Base-by-base conservation (phyloP, 2,329 filamentous ascomycete species). In the Diplocarpon mali region DNA sequence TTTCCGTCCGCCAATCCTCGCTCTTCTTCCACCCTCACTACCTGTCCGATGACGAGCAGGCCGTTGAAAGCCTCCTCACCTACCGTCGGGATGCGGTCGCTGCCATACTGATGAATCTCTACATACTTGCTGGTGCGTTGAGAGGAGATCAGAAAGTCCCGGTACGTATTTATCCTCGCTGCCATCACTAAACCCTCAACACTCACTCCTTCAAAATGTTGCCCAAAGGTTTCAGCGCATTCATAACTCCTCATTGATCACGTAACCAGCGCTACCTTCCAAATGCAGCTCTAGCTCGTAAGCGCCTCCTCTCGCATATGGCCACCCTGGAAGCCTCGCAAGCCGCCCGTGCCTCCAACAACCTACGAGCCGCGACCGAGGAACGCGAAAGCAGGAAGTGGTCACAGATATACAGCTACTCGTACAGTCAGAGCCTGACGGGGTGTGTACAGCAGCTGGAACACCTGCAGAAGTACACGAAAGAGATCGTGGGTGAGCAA, bases 31-130 rank as follows among this genome's bases (percentile, higher is more conserved):
- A 75, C 45, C 70, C 73, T 1, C 67, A 67, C 29, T 71, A 70
- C 50, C 65, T 73, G 42, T 64, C 69, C 39, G 70, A 71, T 47
- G 68, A 71, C 49, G 64, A 69, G 9, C 62, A 68, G n/a, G 70
- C 69, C 10, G 67, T 68, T 1, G 66, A 68, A 45, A 65, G 66
- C 15, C 64, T 78, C 3, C 63, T 78, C 8, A 62, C 65, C 5
- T 70, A 69, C 47, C 66, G 75, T 10, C 65, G 75, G 35, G 75
- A 78, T 54, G 71, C 75, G 9, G 73, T 78, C 2, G 75, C 75
- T 4, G 65, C 71, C 2, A 69, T 78, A 15, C 59, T 79, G 4
- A 73, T 72, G 47, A 78, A 77, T 52, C 55, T 79, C 2, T 78
- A 78, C 53, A 67, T 76, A 35, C 63, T 79, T 1, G 73, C 74